Evolutionary conservation across 2,329 filamentous ascomycete species (phyloP).

Genomic region (Capronia americana): DNA sequence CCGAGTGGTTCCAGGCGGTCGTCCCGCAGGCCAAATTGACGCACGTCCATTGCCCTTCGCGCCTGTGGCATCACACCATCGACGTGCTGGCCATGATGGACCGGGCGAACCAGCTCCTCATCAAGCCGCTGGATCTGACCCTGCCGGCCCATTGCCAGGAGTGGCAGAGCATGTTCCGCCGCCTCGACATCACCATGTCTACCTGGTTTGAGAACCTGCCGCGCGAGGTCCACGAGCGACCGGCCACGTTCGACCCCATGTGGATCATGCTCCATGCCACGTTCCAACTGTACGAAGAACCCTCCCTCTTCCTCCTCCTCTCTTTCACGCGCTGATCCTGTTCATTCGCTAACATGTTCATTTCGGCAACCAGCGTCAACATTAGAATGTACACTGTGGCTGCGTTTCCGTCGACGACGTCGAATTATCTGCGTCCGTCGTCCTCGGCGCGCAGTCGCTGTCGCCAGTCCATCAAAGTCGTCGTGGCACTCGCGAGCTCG

Average conservation of each 20-base stretch:
- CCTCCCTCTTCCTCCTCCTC: neutral
- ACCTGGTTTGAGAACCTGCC: slow-evolving; percentile 25
- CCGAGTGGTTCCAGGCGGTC: slow-evolving; percentile 23
- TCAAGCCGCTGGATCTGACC: slow-evolving; percentile 18
- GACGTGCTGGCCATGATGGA: slow-evolving; percentile 24
- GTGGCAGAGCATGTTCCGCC: slow-evolving; percentile 26
- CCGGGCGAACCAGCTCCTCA: slow-evolving; percentile 22
- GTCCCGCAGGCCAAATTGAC: slow-evolving; percentile 10
- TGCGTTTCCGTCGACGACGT: slow-evolving; percentile 23
- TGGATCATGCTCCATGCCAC: slow-evolving; percentile 28
- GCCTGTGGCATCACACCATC: slow-evolving; percentile 23
- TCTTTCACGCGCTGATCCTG: no score
- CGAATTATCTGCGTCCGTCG: slow-evolving; percentile 19
- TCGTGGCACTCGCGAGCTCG: slow-evolving; percentile 19
- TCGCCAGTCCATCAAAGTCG: slow-evolving; percentile 17
- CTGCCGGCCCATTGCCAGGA: slow-evolving; percentile 25
- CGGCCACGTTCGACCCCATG: slow-evolving; percentile 24
- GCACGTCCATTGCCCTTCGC: slow-evolving; percentile 15
- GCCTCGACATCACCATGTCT: slow-evolving; percentile 24
- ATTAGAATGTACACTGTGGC: slow-evolving; percentile 27
- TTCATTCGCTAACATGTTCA: neutral
- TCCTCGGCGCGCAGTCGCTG: slow-evolving; percentile 20
- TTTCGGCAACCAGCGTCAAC: slow-evolving; percentile 21
- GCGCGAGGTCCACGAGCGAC: slow-evolving; percentile 11
- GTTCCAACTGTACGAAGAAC: slow-evolving; percentile 17